Conservation (phyloP, 345 rosid genomes). For the Melaleuca quinquenervia region DNA sequence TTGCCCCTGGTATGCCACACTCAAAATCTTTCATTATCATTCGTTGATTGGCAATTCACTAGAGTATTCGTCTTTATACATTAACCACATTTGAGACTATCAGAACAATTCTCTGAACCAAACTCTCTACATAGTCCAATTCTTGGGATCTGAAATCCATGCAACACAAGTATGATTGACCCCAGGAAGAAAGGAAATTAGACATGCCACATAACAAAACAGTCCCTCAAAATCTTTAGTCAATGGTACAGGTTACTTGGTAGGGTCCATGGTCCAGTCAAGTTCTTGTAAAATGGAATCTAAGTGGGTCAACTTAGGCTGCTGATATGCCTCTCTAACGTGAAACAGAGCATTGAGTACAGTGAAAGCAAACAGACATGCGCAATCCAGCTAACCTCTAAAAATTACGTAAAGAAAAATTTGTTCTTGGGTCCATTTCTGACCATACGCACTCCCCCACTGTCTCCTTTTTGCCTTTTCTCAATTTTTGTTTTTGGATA, state of each 20-base stretch:
- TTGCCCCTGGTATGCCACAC: slow-evolving; percentile 48
- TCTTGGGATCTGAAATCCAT: not conserved
- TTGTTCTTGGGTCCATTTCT: not conserved
- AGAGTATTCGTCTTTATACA: not conserved
- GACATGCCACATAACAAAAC: not conserved
- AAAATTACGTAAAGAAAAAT: not conserved
- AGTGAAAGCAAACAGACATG: not conserved
- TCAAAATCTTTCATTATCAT: not conserved
- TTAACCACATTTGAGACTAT: not conserved
- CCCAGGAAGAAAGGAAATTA: not conserved
- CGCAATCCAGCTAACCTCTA: not conserved
- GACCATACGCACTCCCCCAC: not conserved
- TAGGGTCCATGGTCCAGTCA: not conserved
- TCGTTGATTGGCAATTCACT: not conserved
- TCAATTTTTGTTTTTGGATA: not conserved
- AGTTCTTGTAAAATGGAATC: not conserved
- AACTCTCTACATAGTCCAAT: not conserved
- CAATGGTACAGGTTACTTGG: not conserved
- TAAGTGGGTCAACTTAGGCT: not conserved
- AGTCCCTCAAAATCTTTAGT: not conserved
- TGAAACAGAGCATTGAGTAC: not conserved
- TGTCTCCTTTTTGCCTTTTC: not conserved
- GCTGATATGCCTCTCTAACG: not conserved
- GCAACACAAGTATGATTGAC: not conserved
- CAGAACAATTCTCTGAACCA: not conserved